These are phyloP conservation scores for Hyaloraphidium curvatum DNA, from an alignment of 192 early-diverging fungal genomes.

Conservation along the genomic window DNA sequence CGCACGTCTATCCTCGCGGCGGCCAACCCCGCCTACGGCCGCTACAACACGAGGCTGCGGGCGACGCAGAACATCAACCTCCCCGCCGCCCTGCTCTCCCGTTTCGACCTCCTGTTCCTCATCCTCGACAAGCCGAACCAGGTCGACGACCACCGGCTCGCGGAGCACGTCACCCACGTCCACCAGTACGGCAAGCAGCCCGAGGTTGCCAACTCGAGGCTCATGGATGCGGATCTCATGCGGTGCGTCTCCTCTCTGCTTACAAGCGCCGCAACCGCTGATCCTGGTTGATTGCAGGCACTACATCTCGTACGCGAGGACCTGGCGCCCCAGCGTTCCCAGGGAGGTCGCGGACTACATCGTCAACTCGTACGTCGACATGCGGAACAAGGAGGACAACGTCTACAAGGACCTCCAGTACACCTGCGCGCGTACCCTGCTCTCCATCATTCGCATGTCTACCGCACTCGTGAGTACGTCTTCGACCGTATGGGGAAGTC, in stretches of 20 bases:
- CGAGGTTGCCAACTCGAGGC: neutral
- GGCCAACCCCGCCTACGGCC: slow-evolving; percentile 90
- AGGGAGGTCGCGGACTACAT: slow-evolving; percentile 64
- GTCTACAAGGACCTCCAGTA: slow-evolving; percentile 42
- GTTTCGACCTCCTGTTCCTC: slow-evolving; percentile 84
- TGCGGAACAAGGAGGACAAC: slow-evolving; percentile 26
- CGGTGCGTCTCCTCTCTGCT: slow-evolving; percentile 20
- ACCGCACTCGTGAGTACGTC: slow-evolving; percentile 33
- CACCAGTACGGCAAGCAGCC: slow-evolving; percentile 51
- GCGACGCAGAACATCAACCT: slow-evolving; percentile 94
- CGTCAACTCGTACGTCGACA: slow-evolving; percentile 64
- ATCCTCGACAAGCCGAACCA: slow-evolving; percentile 68
- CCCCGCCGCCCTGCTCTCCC: slow-evolving; percentile 77
- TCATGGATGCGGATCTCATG: slow-evolving; percentile 54
- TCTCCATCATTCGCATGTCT: slow-evolving; percentile 68
- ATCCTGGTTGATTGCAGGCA: slow-evolving; percentile 30
- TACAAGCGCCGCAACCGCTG: too few species aligned
- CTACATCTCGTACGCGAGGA: slow-evolving; percentile 67
- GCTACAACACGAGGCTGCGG: slow-evolving; percentile 63
- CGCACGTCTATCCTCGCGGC: slow-evolving; percentile 87
- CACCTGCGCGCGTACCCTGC: slow-evolving; percentile 63
- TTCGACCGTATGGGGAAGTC: neutral
- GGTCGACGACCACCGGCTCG: slow-evolving; percentile 54
- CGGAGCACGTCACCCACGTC: slow-evolving; percentile 80
- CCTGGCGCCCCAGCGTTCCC: slow-evolving; percentile 51